Percentiles rank a stretch among this genome's conserved stretches.
Evolutionary conservation across 352 stramenopile species (phyloP).

Genomic region (Phytophthora podocarpi): DNA sequence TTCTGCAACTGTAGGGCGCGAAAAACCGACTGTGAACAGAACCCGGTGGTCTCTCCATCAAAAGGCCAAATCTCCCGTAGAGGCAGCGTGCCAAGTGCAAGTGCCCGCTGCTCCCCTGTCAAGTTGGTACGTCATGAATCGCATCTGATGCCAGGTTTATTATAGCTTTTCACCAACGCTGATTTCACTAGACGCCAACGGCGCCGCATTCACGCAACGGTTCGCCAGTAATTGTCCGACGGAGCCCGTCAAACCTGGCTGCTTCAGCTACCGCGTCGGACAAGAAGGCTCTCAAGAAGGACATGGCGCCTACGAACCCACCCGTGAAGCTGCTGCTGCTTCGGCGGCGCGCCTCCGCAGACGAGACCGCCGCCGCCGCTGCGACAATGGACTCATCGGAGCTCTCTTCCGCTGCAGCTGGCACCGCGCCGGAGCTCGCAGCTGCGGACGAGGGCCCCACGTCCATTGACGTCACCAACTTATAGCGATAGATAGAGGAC

Average conservation of each 20-base stretch:
- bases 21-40: slow-evolving; percentile 4
- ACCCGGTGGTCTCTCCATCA: not conserved
- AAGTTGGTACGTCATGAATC: slow-evolving; percentile 9
- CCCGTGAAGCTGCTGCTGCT: slow-evolving; percentile 69
- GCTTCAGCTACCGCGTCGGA: slow-evolving; percentile 13
- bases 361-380: not conserved
- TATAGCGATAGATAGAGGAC: not conserved
- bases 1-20: slow-evolving; percentile 27
- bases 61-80: slow-evolving; percentile 17
- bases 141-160: slow-evolving; percentile 6
- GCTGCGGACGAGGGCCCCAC: not conserved
- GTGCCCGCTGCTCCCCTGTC: not conserved
- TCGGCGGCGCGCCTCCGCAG: slow-evolving; percentile 38
- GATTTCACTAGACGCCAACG: slow-evolving; percentile 1
- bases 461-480: not conserved
- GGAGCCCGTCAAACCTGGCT: slow-evolving; percentile 5
- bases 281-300: slow-evolving; percentile 28
- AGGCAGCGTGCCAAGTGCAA: slow-evolving; percentile 17
- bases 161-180: not conserved
- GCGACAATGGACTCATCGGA: not conserved
- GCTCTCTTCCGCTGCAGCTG: slow-evolving; percentile 20
- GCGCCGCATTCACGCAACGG: not conserved
- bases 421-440: not conserved
- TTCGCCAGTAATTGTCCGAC: slow-evolving; percentile 5
- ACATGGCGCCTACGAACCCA: slow-evolving; percentile 50